A percentile compares a stretch with the other conserved stretches of the same genome.
Evolutionary conservation across 2,329 filamentous ascomycete species (phyloP).

Genomic region (Paecilomyces variotii): DNA sequence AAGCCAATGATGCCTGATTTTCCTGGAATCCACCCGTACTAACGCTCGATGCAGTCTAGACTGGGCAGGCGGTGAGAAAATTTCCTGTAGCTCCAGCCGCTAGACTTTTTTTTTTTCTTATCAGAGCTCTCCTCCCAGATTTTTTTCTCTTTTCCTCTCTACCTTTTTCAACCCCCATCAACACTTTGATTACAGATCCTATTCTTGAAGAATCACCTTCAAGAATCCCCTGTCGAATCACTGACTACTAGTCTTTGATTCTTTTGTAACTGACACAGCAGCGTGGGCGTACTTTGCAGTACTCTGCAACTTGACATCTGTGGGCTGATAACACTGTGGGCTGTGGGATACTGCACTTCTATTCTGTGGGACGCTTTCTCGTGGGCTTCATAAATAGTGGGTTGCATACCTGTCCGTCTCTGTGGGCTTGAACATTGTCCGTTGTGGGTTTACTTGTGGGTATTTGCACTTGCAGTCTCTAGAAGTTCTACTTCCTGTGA

Average conservation of each 20-base stretch:
- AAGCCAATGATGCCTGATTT: neutral
- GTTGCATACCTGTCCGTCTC: slow-evolving; percentile 35
- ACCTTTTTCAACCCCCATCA: slow-evolving; percentile 10
- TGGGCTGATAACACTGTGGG: slow-evolving; percentile 26
- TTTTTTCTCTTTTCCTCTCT: slow-evolving; percentile 16
- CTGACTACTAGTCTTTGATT: slow-evolving; percentile 4
- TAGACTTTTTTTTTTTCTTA: slow-evolving; percentile 20
- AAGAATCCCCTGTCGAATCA: neutral
- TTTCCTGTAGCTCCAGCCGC: slow-evolving; percentile 19
- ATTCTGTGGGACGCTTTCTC: slow-evolving; percentile 32
- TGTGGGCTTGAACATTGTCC: slow-evolving; percentile 37
- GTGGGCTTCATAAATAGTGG: slow-evolving; percentile 35
- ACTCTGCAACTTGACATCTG: slow-evolving; percentile 27
- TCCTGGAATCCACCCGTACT: neutral
- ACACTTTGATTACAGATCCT: slow-evolving; percentile 2
- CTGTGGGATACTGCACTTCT: slow-evolving; percentile 32
- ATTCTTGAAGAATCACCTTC: slow-evolving; percentile 1
- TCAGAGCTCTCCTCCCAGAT: slow-evolving; percentile 18
- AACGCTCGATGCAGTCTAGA: neutral
- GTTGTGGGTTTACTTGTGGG: slow-evolving; percentile 35
- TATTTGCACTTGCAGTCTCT: slow-evolving; percentile 19
- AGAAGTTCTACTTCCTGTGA: slow-evolving; percentile 7
- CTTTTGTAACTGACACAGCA: slow-evolving; percentile 22
- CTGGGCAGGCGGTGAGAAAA: slow-evolving; percentile 18
- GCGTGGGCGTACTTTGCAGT: slow-evolving; percentile 25